These are phyloP conservation scores for Phoma sp. DNA, from an alignment of 2,329 filamentous ascomycete species.

Conservation along the genomic window DNA sequence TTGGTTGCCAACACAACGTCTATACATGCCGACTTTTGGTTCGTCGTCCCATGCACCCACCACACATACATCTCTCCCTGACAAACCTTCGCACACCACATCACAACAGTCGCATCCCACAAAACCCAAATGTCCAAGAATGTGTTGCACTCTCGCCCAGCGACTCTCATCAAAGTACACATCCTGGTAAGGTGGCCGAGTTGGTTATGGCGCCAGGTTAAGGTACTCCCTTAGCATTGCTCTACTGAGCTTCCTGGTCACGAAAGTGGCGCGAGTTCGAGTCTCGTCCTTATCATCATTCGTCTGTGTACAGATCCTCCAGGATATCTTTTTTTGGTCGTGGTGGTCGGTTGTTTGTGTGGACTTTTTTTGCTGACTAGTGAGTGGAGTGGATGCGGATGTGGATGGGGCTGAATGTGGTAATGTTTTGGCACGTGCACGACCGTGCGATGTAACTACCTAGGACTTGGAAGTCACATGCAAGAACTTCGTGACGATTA, in stretches of 20 bases:
- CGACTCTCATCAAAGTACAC: not conserved
- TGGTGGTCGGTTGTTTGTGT: no score
- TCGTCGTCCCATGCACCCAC: no score
- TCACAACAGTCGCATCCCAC: no score
- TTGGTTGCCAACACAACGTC: no score
- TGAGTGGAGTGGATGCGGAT: conserved; percentile 74
- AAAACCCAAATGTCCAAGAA: no score
- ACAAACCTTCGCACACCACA: no score
- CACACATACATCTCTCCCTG: no score
- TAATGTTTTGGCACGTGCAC: conserved; percentile 33
- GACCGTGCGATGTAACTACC: not conserved
- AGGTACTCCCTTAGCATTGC: conserved; percentile 3
- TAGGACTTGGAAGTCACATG: conserved; percentile 1
- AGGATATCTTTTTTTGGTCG: not conserved
- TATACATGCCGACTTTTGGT: no score
- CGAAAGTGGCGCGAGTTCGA: conserved; percentile 9
- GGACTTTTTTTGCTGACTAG: conserved; percentile 25
- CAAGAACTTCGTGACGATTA: not conserved
- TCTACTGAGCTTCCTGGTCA: not conserved
- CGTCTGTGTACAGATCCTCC: conserved; percentile 1
- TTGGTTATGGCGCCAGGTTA: conserved; percentile 8
- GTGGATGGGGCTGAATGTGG: conserved; percentile 34
- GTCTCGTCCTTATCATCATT: conserved; percentile 5
- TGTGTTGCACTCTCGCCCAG: not conserved
- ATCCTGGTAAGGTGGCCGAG: not conserved